phyloP scores from a whole-genome alignment of 306 rosid genomes.

The Arachis hypogaea region DNA sequence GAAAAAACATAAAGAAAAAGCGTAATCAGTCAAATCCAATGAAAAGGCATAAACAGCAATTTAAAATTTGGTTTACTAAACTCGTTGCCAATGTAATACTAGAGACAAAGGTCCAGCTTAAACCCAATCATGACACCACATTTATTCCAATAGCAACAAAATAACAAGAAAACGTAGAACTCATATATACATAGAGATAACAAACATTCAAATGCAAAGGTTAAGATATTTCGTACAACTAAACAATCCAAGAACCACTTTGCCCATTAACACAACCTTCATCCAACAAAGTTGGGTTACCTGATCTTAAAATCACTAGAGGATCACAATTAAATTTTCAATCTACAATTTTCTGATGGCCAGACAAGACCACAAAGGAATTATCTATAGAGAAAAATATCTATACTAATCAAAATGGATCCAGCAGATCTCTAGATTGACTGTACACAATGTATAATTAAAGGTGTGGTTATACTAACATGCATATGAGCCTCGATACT shows the following conservation, averaged over 20 bases:
- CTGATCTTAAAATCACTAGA: constrained; percentile 1
- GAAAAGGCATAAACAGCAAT: constrained; percentile 20
- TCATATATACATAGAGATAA: neutral
- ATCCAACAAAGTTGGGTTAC: neutral
- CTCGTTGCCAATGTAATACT: constrained; percentile 8
- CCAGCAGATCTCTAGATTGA: neutral
- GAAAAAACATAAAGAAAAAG: constrained; percentile 30
- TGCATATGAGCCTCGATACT: neutral
- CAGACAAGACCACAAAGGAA: neutral
- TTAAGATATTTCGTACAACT: neutral
- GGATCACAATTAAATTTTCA: neutral
- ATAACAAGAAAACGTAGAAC: neutral
- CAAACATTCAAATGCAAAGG: constrained; percentile 24
- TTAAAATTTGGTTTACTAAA: constrained; percentile 31
- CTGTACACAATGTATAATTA: constrained; percentile 20
- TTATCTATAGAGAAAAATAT: neutral
- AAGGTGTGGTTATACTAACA: neutral
- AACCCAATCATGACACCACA: constrained; percentile 31
- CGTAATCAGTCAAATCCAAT: constrained; percentile 41
- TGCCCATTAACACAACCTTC: neutral
- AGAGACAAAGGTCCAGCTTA: constrained; percentile 24
- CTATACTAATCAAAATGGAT: neutral
- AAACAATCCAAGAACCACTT: neutral
- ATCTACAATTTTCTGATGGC: neutral
- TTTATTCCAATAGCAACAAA: constrained; percentile 1